Percentiles rank a stretch among this genome's conserved stretches.
phyloP scores from a whole-genome alignment of 331 rosid genomes.

The Arachis monticola region DNA sequence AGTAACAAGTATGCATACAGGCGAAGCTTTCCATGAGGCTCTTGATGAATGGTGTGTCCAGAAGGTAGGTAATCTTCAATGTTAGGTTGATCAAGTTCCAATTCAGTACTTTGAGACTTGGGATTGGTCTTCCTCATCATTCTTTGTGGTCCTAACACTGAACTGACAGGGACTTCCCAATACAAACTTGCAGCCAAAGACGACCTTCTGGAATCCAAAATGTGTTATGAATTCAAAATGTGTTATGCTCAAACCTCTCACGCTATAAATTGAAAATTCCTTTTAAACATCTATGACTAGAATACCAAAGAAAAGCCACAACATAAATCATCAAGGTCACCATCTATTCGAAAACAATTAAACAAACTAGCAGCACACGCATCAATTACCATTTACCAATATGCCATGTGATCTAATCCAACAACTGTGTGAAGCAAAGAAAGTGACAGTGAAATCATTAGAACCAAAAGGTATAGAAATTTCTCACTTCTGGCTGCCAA shows the following conservation, averaged over 20 bases:
- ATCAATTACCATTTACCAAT: neutral
- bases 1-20: slow-evolving; percentile 51
- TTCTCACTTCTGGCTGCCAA: neutral
- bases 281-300: neutral
- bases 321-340: neutral
- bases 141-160: slow-evolving; percentile 6
- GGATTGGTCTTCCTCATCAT: slow-evolving; percentile 47
- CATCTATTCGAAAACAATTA: neutral
- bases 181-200: neutral
- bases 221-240: no score
- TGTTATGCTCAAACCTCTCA: neutral
- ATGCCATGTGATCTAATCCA: neutral
- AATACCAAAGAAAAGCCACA: neutral
- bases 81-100: slow-evolving; percentile 93
- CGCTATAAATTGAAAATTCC: neutral
- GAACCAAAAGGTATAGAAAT: neutral
- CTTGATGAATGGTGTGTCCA: slow-evolving; percentile 79
- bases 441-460: neutral
- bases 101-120: slow-evolving; percentile 70
- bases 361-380: neutral
- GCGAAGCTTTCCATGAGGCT: slow-evolving; percentile 80
- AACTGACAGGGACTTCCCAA: slow-evolving; percentile 31
- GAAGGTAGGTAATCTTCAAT: slow-evolving; percentile 95
- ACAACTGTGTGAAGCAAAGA: neutral
- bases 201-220: neutral